Base-by-base conservation (phyloP, 345 rosid genomes). In the Syzygium jambos region DNA sequence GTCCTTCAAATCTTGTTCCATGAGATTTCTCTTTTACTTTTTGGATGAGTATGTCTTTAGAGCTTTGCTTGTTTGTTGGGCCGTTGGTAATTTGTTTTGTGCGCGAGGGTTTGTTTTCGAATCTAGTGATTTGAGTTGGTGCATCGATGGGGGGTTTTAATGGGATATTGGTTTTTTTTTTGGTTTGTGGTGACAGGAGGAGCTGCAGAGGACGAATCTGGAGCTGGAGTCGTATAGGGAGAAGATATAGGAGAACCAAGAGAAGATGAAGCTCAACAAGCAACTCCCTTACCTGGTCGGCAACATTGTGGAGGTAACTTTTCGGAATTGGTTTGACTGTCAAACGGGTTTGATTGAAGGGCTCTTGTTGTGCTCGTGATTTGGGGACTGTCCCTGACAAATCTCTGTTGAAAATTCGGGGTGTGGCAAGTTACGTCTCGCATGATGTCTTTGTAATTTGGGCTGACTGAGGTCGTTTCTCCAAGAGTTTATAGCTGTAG, bases 261-360 rank as follows among this genome's bases (percentile, higher is more conserved):
- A n/a, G n/a, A n/a, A n/a, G n/a, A n/a, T n/a, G n/a, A n/a, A n/a
- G n/a, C n/a, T n/a, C n/a, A n/a, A n/a, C n/a, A n/a, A n/a, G n/a
- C n/a, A n/a, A n/a, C n/a, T n/a, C n/a, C n/a, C n/a, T n/a, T n/a
- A n/a, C n/a, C 91, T 96, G 92, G 99, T 98, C 54, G 99, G 99
- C 68, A 98, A 98, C 93, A 96, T 98, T 51, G 99, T 98, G 6
- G 99, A 98, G 98, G 99, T 98, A 89, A 38, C 41, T 38, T 38
- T 38, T 38, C 41, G 3, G 41, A 38, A 38, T 38, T 38, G 41
- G 84, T n/a, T 65, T 55, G 30, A 21, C 38, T 43, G 19, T 59
- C 29, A 27, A 13, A 2, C 65, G 53, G 49, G 22, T 10, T 13
- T 22, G 1, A 9, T 34, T 34, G 63, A n/a, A 57, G 80, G 2